Evolutionary conservation across 495 filamentous ascomycete species (phyloP).

Genomic region (Penicillium longicatenatum): DNA sequence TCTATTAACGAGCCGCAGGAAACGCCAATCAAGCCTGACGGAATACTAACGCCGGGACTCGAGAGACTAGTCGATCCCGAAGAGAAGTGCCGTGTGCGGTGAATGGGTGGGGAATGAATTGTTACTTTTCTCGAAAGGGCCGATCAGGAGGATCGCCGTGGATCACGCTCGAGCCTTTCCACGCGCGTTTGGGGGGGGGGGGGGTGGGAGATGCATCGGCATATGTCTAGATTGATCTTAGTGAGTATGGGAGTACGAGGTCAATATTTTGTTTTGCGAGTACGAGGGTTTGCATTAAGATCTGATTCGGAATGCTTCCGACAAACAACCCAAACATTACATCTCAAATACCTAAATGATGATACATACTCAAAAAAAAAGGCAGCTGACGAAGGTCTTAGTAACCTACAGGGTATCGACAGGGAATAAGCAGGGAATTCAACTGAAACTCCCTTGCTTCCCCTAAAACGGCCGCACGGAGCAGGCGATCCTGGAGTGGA

Average conservation of each 20-base stretch:
- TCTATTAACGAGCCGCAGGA: constrained; percentile 19
- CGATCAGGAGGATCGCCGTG: constrained; percentile 28
- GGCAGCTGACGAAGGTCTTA: not conserved
- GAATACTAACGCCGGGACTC: constrained; percentile 21
- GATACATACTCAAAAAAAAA: not conserved
- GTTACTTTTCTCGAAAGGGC: constrained; percentile 5
- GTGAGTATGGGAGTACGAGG: not conserved
- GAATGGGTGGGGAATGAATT: not conserved
- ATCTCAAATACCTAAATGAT: no score
- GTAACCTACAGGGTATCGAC: not conserved
- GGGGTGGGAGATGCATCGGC: not conserved
- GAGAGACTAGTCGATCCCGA: constrained; percentile 25
- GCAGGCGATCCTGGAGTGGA: constrained; percentile 27
- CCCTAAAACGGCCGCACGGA: constrained; percentile 16
- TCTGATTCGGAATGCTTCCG: not conserved
- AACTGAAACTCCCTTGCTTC: not conserved
- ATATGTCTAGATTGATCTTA: constrained; percentile 1
- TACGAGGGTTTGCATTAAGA: no score
- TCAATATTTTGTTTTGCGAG: not conserved
- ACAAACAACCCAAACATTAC: not conserved
- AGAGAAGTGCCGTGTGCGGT: constrained; percentile 20
- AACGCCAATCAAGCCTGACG: constrained; percentile 22
- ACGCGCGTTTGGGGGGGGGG: constrained; percentile 7
- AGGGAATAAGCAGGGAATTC: no score
- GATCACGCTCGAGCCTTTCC: constrained; percentile 27